A percentile compares a stretch with the other conserved stretches of the same genome.
Evolutionary conservation across 805 yeast genomes (phyloP).

Genomic region (Saccharomyces jurei): DNA sequence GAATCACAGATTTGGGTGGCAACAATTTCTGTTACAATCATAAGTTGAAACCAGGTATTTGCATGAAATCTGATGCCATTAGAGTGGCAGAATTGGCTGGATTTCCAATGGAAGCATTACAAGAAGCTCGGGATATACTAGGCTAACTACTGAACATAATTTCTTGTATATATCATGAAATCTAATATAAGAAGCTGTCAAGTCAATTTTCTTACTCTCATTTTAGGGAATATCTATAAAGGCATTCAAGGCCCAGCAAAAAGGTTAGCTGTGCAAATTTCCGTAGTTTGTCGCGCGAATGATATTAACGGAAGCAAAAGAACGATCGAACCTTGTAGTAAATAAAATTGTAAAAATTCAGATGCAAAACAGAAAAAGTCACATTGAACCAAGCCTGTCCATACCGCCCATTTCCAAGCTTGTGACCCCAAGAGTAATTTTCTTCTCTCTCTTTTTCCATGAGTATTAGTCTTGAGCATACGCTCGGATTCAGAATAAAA

Average conservation of each 20-base stretch:
- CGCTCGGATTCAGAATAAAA: conserved; percentile 41
- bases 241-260: background rate
- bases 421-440: background rate
- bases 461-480: conserved; percentile 25
- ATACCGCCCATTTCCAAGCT: background rate
- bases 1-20: conserved; percentile 23
- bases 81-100: conserved; percentile 75
- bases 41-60: conserved; percentile 55
- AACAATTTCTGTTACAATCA: conserved; percentile 38
- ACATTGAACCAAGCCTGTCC: background rate
- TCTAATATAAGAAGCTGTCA: background rate
- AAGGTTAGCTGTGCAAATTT: background rate
- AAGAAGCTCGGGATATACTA: conserved; percentile 38
- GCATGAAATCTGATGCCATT: conserved; percentile 66
- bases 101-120: conserved; percentile 54
- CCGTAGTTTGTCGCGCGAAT: background rate
- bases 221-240: background rate
- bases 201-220: background rate
- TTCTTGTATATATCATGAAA: conserved; percentile 1
- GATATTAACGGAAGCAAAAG: background rate
- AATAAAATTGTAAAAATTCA: background rate
- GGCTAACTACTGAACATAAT: background rate
- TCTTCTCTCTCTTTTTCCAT: conserved; percentile 5
- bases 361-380: background rate
- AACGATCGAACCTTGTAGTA: background rate